Conservation (phyloP, 108 stramenopile species). For the Cyclotella distinguenda region DNA sequence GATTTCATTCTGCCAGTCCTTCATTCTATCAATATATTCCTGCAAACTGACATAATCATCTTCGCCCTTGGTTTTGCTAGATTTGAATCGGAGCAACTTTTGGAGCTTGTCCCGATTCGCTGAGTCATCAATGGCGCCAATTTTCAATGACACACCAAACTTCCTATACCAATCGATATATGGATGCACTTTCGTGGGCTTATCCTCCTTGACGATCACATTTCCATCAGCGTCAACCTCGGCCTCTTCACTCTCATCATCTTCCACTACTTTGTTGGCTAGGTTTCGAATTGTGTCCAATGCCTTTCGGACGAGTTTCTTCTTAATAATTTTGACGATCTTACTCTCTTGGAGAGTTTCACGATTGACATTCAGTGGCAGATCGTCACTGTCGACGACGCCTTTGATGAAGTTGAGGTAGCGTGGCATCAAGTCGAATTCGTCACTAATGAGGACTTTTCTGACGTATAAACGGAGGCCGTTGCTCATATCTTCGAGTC, state of each 20-base stretch:
- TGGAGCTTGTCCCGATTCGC: conserved; percentile 90
- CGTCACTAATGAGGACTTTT: conserved; percentile 98
- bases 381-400: conserved; percentile 98
- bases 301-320: conserved; percentile 99
- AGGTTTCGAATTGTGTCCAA: conserved; percentile 94
- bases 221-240: conserved; percentile 67
- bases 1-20: conserved; percentile 98
- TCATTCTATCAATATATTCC: conserved; percentile 93
- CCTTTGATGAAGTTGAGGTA: conserved; percentile 96
- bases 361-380: conserved; percentile 99
- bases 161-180: conserved; percentile 96
- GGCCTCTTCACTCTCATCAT: conserved; percentile 59
- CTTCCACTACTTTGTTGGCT: conserved; percentile 48
- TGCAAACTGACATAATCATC: conserved; percentile 78
- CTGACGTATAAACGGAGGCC: conserved; percentile 93
- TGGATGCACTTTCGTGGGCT: conserved; percentile 51
- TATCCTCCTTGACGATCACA: conserved; percentile 49
- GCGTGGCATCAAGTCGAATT: conserved; percentile 95
- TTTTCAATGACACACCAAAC: conserved; percentile 92
- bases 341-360: conserved; percentile 98
- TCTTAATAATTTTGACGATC: conserved; percentile 97
- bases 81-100: conserved; percentile 95
- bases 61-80: conserved; percentile 75
- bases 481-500: conserved; percentile 36
- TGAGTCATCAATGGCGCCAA: conserved; percentile 97